A percentile compares a stretch with the other conserved stretches of the same genome.
Conservation (phyloP, 306 rosid genomes). For the Trichosanthes truncata region DNA sequence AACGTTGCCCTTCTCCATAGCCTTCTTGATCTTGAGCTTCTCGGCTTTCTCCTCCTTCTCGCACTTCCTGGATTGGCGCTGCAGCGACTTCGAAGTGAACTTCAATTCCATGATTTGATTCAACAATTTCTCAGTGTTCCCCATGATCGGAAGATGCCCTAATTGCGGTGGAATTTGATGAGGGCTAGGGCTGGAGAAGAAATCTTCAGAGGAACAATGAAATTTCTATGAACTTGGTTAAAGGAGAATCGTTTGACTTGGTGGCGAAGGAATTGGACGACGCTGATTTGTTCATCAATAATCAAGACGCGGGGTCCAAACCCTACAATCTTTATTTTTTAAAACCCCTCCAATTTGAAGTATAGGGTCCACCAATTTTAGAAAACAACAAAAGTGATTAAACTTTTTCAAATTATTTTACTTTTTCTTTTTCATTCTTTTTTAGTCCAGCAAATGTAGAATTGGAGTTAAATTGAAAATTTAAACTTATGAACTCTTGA, state of each 20-base stretch:
- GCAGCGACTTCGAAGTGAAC: constrained; percentile 86
- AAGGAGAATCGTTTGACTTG: background rate
- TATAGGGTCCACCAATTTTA: background rate
- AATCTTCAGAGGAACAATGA: background rate
- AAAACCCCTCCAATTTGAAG: background rate
- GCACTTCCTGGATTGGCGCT: constrained; percentile 82
- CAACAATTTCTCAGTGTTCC: constrained; percentile 87
- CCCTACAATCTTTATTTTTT: background rate
- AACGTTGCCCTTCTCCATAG: constrained; percentile 93
- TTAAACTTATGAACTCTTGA: too few species aligned
- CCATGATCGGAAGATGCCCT: constrained; percentile 31
- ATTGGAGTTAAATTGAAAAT: too few species aligned
- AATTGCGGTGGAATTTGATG: background rate
- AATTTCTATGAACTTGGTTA: background rate
- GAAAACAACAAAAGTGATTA: background rate
- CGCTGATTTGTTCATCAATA: background rate
- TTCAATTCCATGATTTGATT: constrained; percentile 96
- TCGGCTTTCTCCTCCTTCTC: constrained; percentile 96
- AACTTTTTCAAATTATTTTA: background rate
- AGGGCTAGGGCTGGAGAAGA: constrained; percentile 1
- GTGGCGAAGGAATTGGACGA: background rate
- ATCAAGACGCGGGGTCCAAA: background rate
- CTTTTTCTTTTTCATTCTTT: background rate
- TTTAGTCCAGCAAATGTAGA: too few species aligned
- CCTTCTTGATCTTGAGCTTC: constrained; percentile 91